Evolutionary conservation across 2,329 filamentous ascomycete species (phyloP).

Genomic region (Aspergillus cejpii): DNA sequence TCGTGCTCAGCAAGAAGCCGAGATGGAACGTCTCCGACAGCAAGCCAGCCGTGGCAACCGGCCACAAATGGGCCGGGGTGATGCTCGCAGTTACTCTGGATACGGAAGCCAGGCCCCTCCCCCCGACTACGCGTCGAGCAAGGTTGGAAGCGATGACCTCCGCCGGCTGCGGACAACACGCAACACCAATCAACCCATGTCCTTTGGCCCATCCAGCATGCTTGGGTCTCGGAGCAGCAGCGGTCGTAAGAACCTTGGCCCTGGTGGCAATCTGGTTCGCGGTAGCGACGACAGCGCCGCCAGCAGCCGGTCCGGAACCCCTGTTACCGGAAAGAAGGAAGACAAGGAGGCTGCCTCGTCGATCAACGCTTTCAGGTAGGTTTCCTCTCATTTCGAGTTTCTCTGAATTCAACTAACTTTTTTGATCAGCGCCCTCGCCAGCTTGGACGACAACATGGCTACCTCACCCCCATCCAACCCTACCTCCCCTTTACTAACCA

Average conservation of each 20-base stretch:
- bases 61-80: conserved; percentile 69
- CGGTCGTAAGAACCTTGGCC: conserved; percentile 64
- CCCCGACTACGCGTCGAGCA: conserved; percentile 64
- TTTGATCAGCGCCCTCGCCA: conserved; percentile 42
- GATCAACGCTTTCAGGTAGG: conserved; percentile 92
- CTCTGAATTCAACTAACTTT: conserved; percentile 11
- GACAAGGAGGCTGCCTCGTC: conserved; percentile 59
- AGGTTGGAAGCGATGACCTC: conserved; percentile 85
- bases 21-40: conserved; percentile 54
- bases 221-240: conserved; percentile 88
- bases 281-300: conserved; percentile 76
- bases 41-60: conserved; percentile 56
- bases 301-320: conserved; percentile 84
- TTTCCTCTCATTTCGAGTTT: conserved; percentile 8
- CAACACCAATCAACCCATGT: conserved; percentile 56
- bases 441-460: conserved; percentile 44
- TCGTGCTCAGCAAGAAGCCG: conserved; percentile 73
- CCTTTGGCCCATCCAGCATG: conserved; percentile 78
- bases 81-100: conserved; percentile 75
- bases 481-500: conserved; percentile 43
- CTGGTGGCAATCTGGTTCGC: conserved; percentile 64
- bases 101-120: conserved; percentile 63
- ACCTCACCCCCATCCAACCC: conserved; percentile 46
- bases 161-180: conserved; percentile 63
- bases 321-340: conserved; percentile 61